A percentile compares a stretch with the other conserved stretches of the same genome.
Evolutionary conservation across 768 basidiomycete genomes (phyloP).

Genomic region (Galerina sulciceps): DNA sequence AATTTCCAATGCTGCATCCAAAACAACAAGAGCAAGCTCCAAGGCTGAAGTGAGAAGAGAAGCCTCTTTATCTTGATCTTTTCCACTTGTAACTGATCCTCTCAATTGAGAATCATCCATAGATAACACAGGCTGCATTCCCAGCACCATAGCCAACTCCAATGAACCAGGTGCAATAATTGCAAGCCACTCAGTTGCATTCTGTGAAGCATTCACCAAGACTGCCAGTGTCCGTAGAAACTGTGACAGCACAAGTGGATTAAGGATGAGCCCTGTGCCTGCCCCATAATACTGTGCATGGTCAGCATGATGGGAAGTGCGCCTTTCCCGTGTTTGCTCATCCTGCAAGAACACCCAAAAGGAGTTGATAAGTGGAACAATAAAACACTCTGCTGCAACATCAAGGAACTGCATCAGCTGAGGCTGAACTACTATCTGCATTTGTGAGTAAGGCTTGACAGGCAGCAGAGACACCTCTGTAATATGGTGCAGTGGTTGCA

Average conservation of each 20-base stretch:
- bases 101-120: conserved; percentile 40
- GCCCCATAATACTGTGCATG: conserved; percentile 67
- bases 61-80: conserved; percentile 58
- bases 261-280: conserved; percentile 83
- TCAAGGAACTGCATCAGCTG: conserved; percentile 53
- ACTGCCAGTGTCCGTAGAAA: conserved; percentile 78
- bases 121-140: conserved; percentile 63
- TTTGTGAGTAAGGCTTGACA: conserved; percentile 18
- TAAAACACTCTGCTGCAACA: conserved; percentile 86
- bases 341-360: conserved; percentile 96
- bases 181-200: conserved; percentile 80
- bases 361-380: conserved; percentile 88
- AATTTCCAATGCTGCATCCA: conserved; percentile 75
- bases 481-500: conserved; percentile 54
- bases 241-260: conserved; percentile 75
- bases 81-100: conserved; percentile 24
- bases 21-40: conserved; percentile 75
- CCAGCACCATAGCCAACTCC: conserved; percentile 82
- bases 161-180: conserved; percentile 82
- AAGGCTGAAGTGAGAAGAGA: conserved; percentile 75
- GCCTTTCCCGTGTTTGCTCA: conserved; percentile 74
- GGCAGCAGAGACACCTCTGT: conserved; percentile 39
- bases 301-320: conserved; percentile 61
- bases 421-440: neutral
- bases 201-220: conserved; percentile 80